Conservation (phyloP, 106 monocot species). For the Dendrobium chrysotoxum region DNA sequence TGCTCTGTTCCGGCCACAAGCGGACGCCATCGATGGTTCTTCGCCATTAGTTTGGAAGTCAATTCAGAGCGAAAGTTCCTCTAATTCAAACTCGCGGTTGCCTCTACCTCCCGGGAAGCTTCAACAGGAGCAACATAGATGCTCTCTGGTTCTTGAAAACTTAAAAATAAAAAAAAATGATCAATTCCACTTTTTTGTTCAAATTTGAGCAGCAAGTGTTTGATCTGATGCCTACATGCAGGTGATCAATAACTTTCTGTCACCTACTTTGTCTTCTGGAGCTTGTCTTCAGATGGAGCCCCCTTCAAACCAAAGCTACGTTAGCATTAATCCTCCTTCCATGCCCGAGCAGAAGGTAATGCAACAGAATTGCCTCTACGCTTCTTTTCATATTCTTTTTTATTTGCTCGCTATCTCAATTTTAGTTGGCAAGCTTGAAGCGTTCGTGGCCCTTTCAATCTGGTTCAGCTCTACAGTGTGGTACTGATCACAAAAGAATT, state of each 20-base stretch:
- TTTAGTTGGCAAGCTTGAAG: constrained; percentile 33
- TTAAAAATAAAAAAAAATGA: background rate
- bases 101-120: constrained; percentile 1
- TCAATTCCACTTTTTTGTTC: background rate
- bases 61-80: background rate
- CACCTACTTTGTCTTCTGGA: constrained; percentile 25
- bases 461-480: constrained; percentile 6
- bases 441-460: constrained; percentile 21
- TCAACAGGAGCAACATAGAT: background rate
- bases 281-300: constrained; percentile 55
- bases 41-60: background rate
- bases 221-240: constrained; percentile 16
- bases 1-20: background rate
- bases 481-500: background rate
- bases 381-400: background rate
- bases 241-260: constrained; percentile 15
- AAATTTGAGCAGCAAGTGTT: background rate
- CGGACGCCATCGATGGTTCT: background rate
- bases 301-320: constrained; percentile 89
- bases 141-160: background rate
- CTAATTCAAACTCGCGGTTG: too few relatives aligned
- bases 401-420: background rate
- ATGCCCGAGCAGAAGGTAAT: constrained; percentile 33
- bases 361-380: background rate
- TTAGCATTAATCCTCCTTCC: constrained; percentile 17